Evolutionary conservation across 1,284 basidiomycete genomes (phyloP).

Genomic region (Rhodotorula sp.): DNA sequence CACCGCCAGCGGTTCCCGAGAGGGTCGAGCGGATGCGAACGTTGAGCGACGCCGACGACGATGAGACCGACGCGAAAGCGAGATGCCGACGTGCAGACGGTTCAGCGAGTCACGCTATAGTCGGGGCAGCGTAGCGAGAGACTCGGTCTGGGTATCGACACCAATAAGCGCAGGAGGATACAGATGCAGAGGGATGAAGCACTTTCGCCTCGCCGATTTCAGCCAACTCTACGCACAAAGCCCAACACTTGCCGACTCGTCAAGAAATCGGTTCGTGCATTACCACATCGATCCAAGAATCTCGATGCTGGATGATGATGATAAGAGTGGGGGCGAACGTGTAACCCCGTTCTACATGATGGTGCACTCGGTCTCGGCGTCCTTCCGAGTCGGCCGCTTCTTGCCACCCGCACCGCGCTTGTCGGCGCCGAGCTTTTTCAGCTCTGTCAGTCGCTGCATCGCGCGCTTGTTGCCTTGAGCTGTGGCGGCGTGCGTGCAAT

Average conservation of each 20-base stretch:
- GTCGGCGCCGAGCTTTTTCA: slow-evolving; percentile 50
- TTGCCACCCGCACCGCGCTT: slow-evolving; percentile 48
- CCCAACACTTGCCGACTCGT: background rate
- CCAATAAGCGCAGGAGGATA: too few relatives aligned
- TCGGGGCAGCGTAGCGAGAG: too few relatives aligned
- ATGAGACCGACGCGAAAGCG: background rate
- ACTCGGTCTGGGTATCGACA: too few relatives aligned
- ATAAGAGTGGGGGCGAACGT: background rate
- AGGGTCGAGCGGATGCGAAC: background rate
- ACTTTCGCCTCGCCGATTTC: too few relatives aligned
- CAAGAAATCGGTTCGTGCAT: background rate
- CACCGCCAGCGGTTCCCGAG: background rate
- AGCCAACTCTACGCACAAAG: background rate
- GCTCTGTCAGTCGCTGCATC: slow-evolving; percentile 88
- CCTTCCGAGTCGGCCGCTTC: slow-evolving; percentile 80
- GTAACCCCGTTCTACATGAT: slow-evolving; percentile 52
- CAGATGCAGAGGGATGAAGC: too few relatives aligned
- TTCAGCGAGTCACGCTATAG: too few relatives aligned
- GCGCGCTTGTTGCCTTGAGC: slow-evolving; percentile 92
- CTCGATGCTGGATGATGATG: background rate
- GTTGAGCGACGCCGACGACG: background rate
- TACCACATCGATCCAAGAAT: too few relatives aligned
- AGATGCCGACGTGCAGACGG: background rate
- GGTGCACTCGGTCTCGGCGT: slow-evolving; percentile 87
- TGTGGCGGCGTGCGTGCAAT: slow-evolving; percentile 45